Percentiles rank a stretch among this genome's conserved stretches.
Evolutionary conservation across 1,139 yeast species (phyloP).

Genomic region (Yamadazyma songkhlaensis): DNA sequence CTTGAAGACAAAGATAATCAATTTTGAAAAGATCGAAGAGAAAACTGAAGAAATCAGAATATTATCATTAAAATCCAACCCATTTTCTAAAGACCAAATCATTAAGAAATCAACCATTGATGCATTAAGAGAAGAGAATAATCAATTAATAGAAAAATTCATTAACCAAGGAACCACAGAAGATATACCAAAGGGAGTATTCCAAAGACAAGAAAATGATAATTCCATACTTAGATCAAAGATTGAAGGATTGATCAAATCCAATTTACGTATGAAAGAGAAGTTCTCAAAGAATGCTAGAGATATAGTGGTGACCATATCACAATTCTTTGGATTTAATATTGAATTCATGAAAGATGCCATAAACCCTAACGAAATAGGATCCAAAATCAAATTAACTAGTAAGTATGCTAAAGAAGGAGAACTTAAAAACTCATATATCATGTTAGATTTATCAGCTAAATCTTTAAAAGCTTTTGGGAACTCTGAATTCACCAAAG

Average conservation of each 20-base stretch:
- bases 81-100: constrained; percentile 62
- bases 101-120: constrained; percentile 56
- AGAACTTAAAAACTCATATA: constrained; percentile 24
- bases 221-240: constrained; percentile 46
- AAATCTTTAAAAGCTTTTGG: constrained; percentile 43
- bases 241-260: constrained; percentile 53
- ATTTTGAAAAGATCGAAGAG: constrained; percentile 19
- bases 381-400: constrained; percentile 57
- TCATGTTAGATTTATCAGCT: constrained; percentile 36
- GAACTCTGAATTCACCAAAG: constrained; percentile 39
- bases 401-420: constrained; percentile 45
- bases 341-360: constrained; percentile 67
- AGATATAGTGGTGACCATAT: constrained; percentile 69
- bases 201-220: constrained; percentile 63
- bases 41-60: constrained; percentile 47
- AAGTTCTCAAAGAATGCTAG: constrained; percentile 69
- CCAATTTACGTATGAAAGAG: constrained; percentile 57
- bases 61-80: constrained; percentile 65
- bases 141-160: constrained; percentile 39
- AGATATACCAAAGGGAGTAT: constrained; percentile 57
- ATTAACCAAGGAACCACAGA: constrained; percentile 14
- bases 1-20: constrained; percentile 11
- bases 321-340: constrained; percentile 68
- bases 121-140: constrained; percentile 57
- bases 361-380: constrained; percentile 47